Conservation (phyloP, 2,329 filamentous ascomycete species). For the Penicillium nordicum region DNA sequence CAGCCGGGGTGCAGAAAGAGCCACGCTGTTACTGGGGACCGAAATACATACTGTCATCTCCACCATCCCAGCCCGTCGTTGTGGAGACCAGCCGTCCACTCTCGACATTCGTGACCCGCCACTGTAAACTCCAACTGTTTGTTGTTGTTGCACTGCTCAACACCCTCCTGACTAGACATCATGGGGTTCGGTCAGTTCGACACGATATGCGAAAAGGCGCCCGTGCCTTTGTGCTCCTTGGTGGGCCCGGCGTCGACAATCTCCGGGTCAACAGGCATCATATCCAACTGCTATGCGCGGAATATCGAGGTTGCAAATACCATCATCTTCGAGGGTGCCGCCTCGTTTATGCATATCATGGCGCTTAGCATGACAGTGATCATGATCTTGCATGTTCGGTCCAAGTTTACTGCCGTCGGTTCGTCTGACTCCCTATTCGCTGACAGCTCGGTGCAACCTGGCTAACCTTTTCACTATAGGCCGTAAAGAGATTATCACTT, state of each 20-base stretch:
- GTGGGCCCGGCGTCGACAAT: conserved; percentile 65
- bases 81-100: conserved; percentile 30
- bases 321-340: conserved; percentile 92
- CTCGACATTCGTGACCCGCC: conserved; percentile 23
- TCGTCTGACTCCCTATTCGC: conserved; percentile 35
- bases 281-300: conserved; percentile 86
- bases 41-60: conserved; percentile 14
- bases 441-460: not conserved
- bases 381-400: conserved; percentile 95
- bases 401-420: conserved; percentile 98
- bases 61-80: conserved; percentile 28
- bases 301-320: conserved; percentile 97
- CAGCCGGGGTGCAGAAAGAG: not conserved
- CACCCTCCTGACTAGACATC: conserved; percentile 36
- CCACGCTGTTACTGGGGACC: conserved; percentile 4
- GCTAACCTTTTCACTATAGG: conserved; percentile 41
- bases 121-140: conserved; percentile 19
- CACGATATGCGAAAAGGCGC: conserved; percentile 76
- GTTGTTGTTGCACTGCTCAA: conserved; percentile 15
- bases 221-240: conserved; percentile 81
- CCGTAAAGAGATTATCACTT: conserved; percentile 72
- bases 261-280: conserved; percentile 71
- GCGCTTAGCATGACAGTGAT: conserved; percentile 89
- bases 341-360: conserved; percentile 86
- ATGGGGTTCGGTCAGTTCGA: conserved; percentile 93